These are phyloP conservation scores for Castanea sativa DNA, from an alignment of 306 rosid species.

Conservation along the genomic window DNA sequence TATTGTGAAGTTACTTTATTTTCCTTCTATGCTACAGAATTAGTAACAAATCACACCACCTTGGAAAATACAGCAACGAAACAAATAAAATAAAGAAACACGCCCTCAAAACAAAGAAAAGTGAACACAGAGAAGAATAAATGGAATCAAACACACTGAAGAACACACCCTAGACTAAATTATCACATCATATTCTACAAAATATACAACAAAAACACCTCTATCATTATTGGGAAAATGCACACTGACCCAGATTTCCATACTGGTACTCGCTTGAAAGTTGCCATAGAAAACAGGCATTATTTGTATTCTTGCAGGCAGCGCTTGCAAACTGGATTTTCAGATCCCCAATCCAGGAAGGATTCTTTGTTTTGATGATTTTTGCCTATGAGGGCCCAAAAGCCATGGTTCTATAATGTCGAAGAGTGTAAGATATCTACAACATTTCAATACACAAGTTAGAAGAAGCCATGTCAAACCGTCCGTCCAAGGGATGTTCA, in stretches of 20 bases:
- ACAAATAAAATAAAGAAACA: slow-evolving; percentile 1
- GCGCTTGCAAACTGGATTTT: slow-evolving; percentile 30
- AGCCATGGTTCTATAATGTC: background rate
- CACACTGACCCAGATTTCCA: slow-evolving; percentile 12
- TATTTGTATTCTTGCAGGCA: slow-evolving; percentile 27
- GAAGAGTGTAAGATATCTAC: slow-evolving; percentile 25
- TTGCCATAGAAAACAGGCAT: slow-evolving; percentile 22
- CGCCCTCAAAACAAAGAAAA: background rate
- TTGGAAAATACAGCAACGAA: slow-evolving; percentile 15
- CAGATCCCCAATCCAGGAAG: slow-evolving; percentile 24
- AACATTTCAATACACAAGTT: slow-evolving; percentile 28
- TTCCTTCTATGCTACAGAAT: slow-evolving; percentile 22
- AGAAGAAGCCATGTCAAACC: slow-evolving; percentile 28
- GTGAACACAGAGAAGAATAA: slow-evolving; percentile 20
- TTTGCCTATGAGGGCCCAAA: slow-evolving; percentile 1
- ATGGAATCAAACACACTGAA: slow-evolving; percentile 42
- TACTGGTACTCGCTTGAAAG: slow-evolving; percentile 16
- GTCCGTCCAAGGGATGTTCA: slow-evolving; percentile 19
- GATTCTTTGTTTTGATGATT: slow-evolving; percentile 18
- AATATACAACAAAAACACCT: slow-evolving; percentile 25
- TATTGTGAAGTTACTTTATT: slow-evolving; percentile 16
- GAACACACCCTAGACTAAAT: slow-evolving; percentile 47
- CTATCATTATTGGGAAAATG: slow-evolving; percentile 5
- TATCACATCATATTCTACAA: slow-evolving; percentile 50
- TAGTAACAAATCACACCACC: slow-evolving; percentile 23